Evolutionary conservation across 2,329 filamentous ascomycete genomes (phyloP), one percentile per base, ranked within the genome.

Genomic region (Albifimbria verrucaria): DNA sequence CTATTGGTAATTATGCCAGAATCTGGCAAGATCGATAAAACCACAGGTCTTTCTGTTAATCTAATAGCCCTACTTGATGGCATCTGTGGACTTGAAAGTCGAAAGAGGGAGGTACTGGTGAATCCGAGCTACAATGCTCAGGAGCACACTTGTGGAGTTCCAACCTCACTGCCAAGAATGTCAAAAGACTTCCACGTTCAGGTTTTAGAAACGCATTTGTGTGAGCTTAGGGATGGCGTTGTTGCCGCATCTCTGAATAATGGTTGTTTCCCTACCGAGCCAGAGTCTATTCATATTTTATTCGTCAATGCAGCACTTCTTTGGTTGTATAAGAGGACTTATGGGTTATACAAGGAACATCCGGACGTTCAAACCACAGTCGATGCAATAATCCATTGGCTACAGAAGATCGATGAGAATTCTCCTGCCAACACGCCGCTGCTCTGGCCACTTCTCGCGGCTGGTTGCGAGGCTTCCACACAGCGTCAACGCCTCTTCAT

Each of bases 371-470:
- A 52, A 7, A 5, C 1, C 2, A 15, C 48, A 12, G 48, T 54
- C 0, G 21, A 49, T 2, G 49, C 44, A 0, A 52, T 32, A 2
- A 49, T 55, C 9, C 20, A 7, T 1, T 51, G 43, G 4, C 11
- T 54, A 11, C 15, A 24, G 10, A 17, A 23, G 2, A 54, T 52
- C 3, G 4, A 12, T 18, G 53, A 42, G 2, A 4, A 47, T 4
- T 55, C 52, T 0, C 43, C 21, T 3, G 36, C 51, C n/a, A 50
- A 55, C 3, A 45, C 45, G 1, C 52, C 50, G 1, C 45, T 55
- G 1, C 9, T 54, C 6, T 55, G 54, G 54, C 52, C 54, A 15
- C 48, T 55, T 2, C 32, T 55, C 12, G 21, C 52, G 4, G 52
- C 45, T 28, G 54, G 52, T 4, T 55, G 54, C 7, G 54, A 55